Base-by-base conservation (phyloP, 371 early-diverging fungal species). In the Sporodiniella umbellata region DNA sequence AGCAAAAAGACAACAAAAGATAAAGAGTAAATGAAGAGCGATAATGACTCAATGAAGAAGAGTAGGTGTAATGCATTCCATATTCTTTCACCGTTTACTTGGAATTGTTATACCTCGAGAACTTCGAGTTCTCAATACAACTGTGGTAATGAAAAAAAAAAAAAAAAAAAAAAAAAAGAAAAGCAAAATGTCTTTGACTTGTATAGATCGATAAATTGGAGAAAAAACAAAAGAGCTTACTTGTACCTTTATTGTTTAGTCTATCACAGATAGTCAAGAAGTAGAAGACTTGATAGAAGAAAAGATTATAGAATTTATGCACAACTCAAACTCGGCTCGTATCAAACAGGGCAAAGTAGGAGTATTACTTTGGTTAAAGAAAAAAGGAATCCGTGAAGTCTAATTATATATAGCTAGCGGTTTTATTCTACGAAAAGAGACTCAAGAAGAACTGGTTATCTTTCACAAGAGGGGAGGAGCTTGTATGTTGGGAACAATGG, bases 401-500 rank as follows among this genome's bases (percentile, higher is more conserved):
- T n/a, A n/a, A n/a, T n/a, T n/a, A n/a, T n/a, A n/a, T n/a, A 38
- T 35, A 63, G 64, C 42, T 68, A 26, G 84, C 87, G 4, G 66
- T 94, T 15, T 70, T 83, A 61, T 93, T 92, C 59, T 87, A 85
- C 28, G 90, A 92, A 49, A 86, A 89, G 50, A 71, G 86, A 50
- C 66, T 86, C 26, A 92, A 88, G 56, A 87, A 86, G 58, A 85
- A 83, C 15, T 89, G 90, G 93, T 92, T 88, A 49, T 77, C 82
- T 51, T 66, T 75, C 30, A 59, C 68, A 8, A 90, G 81, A 43
- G 71, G 89, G 8, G 87, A 92, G 42, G 90, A 92, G 38, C 84
- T 86, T 30, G 84, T 90, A 4, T 87, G 92, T 58, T 95, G 95
- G 95, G 95, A 94, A 68, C 86, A 87, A 57, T 94, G 94, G 94